A percentile compares a stretch with the other conserved stretches of the same genome.
Conservation (phyloP, 2,329 filamentous ascomycete genomes). For the Aspergillus texensis region DNA sequence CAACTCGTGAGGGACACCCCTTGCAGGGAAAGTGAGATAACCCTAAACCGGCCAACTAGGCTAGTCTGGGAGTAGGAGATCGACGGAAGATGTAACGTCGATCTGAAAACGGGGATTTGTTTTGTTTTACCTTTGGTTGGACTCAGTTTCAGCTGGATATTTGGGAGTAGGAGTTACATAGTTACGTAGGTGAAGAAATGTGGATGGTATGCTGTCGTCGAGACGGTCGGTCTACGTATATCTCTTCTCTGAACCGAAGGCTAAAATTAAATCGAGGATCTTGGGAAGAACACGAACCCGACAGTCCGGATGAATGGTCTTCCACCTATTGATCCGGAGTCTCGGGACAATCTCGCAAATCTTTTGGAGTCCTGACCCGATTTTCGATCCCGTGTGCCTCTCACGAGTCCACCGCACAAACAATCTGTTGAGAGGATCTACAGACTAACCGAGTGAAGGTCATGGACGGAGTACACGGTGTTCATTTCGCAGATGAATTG, state of each 20-base stretch:
- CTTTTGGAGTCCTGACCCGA: too few species aligned
- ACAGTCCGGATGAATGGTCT: neutral
- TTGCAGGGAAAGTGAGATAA: neutral
- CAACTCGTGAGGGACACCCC: neutral
- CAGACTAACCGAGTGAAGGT: neutral
- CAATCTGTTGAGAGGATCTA: neutral
- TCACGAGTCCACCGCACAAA: too few species aligned
- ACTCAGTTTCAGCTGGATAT: neutral
- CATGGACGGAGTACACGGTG: neutral
- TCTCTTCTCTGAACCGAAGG: neutral
- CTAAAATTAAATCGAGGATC: neutral
- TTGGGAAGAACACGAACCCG: neutral
- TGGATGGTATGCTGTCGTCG: too few species aligned
- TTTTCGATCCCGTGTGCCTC: neutral
- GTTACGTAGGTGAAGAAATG: neutral
- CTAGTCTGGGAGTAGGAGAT: neutral
- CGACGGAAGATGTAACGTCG: neutral
- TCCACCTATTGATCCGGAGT: neutral
- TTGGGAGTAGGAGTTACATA: neutral
- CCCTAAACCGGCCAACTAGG: neutral
- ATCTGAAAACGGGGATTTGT: neutral
- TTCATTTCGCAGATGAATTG: neutral
- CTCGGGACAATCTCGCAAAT: neutral
- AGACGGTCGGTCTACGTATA: too few species aligned
- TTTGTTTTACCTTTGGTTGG: neutral